Percentiles rank a stretch among this genome's conserved stretches.
Evolutionary conservation across 1,139 yeast species (phyloP).

Genomic region (Blastobotrys proliferans): DNA sequence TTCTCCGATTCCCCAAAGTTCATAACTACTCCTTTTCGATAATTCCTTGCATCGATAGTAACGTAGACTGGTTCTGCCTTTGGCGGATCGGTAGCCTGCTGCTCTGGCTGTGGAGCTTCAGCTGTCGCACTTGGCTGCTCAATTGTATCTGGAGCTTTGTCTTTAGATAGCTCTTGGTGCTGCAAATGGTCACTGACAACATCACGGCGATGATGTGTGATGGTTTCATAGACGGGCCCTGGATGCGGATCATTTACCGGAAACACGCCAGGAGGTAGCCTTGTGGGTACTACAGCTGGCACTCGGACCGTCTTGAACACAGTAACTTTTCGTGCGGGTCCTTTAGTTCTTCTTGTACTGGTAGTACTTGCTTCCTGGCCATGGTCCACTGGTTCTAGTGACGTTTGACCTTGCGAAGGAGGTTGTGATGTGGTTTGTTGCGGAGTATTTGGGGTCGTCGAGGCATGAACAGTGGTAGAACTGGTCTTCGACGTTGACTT

Average conservation of each 20-base stretch:
- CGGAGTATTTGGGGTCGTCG: constrained; percentile 1
- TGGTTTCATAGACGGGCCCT: constrained; percentile 6
- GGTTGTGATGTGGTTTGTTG: background rate
- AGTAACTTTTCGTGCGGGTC: background rate
- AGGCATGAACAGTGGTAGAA: background rate
- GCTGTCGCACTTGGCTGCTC: no score
- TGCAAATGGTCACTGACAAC: background rate
- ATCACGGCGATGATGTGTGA: background rate
- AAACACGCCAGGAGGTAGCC: constrained; percentile 12
- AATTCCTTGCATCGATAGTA: no score
- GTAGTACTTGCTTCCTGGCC: background rate
- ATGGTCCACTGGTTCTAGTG: background rate
- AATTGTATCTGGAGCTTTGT: no score
- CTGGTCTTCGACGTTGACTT: background rate
- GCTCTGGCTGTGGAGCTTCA: no score
- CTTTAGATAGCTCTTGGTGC: background rate
- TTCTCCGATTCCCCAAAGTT: no score
- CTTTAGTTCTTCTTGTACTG: background rate
- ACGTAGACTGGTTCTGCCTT: no score
- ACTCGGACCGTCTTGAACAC: constrained; percentile 4
- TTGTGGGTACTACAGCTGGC: constrained; percentile 8
- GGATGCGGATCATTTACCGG: constrained; percentile 1
- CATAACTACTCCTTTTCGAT: no score
- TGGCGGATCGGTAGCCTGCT: no score
- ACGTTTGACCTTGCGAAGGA: background rate